These are phyloP conservation scores for Sutorius eximius DNA, from an alignment of 1,284 basidiomycete genomes.

Conservation along the genomic window DNA sequence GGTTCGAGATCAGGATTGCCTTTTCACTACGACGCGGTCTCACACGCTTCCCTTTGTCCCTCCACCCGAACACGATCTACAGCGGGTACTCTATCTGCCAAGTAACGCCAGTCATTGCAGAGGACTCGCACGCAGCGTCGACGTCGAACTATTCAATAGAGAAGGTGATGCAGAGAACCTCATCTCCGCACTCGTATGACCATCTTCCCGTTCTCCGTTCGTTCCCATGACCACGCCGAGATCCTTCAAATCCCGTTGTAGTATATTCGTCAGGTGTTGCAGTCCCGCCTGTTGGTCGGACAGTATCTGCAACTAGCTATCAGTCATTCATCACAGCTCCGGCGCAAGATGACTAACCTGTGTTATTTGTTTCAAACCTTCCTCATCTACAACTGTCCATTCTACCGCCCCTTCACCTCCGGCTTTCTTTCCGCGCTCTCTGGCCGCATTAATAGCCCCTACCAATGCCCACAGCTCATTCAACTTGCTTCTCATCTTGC, in stretches of 20 bases:
- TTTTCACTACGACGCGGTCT: constrained; percentile 19
- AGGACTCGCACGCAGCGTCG: constrained; percentile 40
- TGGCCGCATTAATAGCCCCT: constrained; percentile 70
- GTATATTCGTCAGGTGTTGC: constrained; percentile 73
- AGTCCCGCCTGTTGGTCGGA: constrained; percentile 79
- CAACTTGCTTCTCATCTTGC: constrained; percentile 68
- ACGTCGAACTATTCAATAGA: constrained; percentile 27
- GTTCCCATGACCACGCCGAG: constrained; percentile 68
- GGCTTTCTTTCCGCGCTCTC: constrained; percentile 52
- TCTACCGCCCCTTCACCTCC: constrained; percentile 45
- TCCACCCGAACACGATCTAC: constrained; percentile 6
- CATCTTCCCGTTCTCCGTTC: constrained; percentile 38
- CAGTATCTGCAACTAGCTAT: constrained; percentile 55
- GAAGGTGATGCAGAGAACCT: constrained; percentile 29
- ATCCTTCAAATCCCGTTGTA: constrained; percentile 69
- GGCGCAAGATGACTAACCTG: constrained; percentile 48
- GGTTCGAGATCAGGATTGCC: constrained; percentile 13
- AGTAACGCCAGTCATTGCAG: constrained; percentile 26
- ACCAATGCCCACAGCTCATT: constrained; percentile 87
- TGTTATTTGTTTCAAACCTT: constrained; percentile 73
- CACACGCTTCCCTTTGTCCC: constrained; percentile 23
- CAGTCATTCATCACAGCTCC: not conserved
- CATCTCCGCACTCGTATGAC: constrained; percentile 24
- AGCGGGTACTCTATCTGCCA: constrained; percentile 1
- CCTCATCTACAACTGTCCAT: constrained; percentile 86